Evolutionary conservation across 805 yeast genomes (phyloP), one percentile per base, ranked within the genome.

Genomic region (Alloascoidea hylecoeti): DNA sequence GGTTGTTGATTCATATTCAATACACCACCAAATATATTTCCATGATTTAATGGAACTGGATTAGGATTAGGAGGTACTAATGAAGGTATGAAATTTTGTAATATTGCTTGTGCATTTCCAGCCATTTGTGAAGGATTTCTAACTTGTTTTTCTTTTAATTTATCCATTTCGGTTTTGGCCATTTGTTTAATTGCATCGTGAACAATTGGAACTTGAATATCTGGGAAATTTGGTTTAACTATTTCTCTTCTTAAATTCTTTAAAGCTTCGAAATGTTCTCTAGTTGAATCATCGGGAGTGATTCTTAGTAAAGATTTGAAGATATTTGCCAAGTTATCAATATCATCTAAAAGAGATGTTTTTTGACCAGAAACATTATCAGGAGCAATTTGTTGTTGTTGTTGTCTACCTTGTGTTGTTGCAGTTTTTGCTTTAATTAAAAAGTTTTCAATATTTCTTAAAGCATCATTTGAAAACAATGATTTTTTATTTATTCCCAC

Each of bases 361-460:
- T n/a, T n/a, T n/a, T 23, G 30, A 9, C n/a, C 13, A 9, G n/a
- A 23, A 23, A 23, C 30, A 23, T n/a, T 23, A 9, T 36, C 14
- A 19, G 23, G 5, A 27, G 12, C 16, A 30, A n/a, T n/a, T 41
- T 38, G 17, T 18, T 27, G n/a, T 36, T 19, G 1, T 34, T 39
- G 6, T 35, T 34, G 16, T 33, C 35, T 12, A 9, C 17, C 18
- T 16, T 33, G 16, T 16, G 38, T 17, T 32, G 63, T 50, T 5
- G 72, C 64, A 16, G 78, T 43, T 9, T 18, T 15, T 18, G 77
- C 80, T 49, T 64, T 70, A 15, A 72, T 62, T 44, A 94, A 59
- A 51, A 86, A 92, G 34, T 60, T 65, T 46, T 84, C 95, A 40
- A 92, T 81, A 49, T 68, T 72, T 18, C 71, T 72, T 44, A 88